Conservation (phyloP, 768 basidiomycete genomes). For the Mycena maculata region DNA sequence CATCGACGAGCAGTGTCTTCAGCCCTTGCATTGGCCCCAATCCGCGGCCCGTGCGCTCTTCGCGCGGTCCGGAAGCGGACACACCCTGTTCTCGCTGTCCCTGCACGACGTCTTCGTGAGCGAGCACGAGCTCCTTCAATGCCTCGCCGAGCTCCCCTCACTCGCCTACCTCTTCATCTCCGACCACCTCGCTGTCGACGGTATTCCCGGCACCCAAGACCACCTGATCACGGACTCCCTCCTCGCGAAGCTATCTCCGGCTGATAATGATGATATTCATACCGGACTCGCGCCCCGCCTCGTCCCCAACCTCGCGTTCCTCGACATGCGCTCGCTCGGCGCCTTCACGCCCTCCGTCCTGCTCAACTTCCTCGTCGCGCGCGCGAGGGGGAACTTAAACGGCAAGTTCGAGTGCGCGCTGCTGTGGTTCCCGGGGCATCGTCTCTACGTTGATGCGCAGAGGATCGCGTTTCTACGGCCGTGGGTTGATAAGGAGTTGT, state of each 20-base stretch:
- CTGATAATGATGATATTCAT: too few relatives aligned
- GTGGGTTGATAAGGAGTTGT: neutral
- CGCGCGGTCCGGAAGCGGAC: neutral
- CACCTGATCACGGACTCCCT: slow-evolving; percentile 5
- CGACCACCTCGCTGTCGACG: neutral
- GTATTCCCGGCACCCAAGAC: neutral
- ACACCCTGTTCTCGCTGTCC: neutral
- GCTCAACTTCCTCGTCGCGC: neutral
- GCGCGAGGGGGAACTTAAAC: neutral
- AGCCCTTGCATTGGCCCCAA: neutral
- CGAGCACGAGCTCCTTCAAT: neutral
- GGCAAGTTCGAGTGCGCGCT: neutral
- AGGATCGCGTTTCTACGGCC: neutral
- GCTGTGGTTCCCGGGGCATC: neutral
- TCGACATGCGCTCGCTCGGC: neutral
- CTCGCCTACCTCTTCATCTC: slow-evolving; percentile 3
- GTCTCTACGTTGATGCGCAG: neutral
- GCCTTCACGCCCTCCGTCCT: neutral
- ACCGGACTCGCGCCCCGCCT: neutral
- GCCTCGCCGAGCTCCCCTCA: neutral
- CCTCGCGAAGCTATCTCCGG: neutral
- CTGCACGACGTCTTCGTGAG: slow-evolving; percentile 1
- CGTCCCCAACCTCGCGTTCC: neutral
- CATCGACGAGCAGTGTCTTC: neutral
- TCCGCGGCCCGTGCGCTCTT: neutral